Evolutionary conservation across 768 basidiomycete genomes (phyloP).

Genomic region (Heimioporus sp.): DNA sequence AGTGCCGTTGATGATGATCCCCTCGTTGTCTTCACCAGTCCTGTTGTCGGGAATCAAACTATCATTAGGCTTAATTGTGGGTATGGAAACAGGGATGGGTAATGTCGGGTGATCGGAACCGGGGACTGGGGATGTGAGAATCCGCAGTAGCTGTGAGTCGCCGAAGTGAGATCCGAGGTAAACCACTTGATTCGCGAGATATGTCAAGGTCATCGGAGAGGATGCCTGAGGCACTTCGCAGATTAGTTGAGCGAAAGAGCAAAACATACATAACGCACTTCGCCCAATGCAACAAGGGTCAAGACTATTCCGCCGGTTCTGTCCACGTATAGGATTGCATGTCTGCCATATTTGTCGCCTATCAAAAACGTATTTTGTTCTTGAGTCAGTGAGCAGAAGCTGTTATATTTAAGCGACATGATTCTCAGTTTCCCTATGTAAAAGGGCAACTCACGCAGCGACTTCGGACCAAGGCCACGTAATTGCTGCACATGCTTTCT

Average conservation of each 20-base stretch:
- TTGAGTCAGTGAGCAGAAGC: constrained; percentile 53
- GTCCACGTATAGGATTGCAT: constrained; percentile 62
- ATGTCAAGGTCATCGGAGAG: constrained; percentile 66
- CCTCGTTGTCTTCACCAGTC: constrained; percentile 30
- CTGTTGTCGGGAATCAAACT: constrained; percentile 38
- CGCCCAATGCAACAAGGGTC: constrained; percentile 65
- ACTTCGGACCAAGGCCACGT: constrained; percentile 80
- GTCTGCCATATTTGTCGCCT: constrained; percentile 68
- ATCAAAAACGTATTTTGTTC: constrained; percentile 51
- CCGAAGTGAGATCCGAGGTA: constrained; percentile 83
- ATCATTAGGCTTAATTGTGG: constrained; percentile 36
- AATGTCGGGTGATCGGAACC: constrained; percentile 43
- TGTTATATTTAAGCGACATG: constrained; percentile 21
- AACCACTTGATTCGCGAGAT: constrained; percentile 65
- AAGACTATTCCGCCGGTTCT: constrained; percentile 38
- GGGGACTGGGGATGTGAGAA: constrained; percentile 47
- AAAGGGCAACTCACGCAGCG: constrained; percentile 50
- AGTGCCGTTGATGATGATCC: constrained; percentile 47
- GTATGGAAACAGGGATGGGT: constrained; percentile 49
- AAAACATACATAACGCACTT: constrained; percentile 42
- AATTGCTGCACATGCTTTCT: constrained; percentile 53
- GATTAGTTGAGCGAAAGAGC: constrained; percentile 4
- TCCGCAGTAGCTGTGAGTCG: constrained; percentile 72
- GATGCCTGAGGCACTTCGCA: constrained; percentile 49
- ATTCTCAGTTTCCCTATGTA: not conserved